Evolutionary conservation across 129 eudicot species (phyloP).

Genomic region (Apium graveolens): DNA sequence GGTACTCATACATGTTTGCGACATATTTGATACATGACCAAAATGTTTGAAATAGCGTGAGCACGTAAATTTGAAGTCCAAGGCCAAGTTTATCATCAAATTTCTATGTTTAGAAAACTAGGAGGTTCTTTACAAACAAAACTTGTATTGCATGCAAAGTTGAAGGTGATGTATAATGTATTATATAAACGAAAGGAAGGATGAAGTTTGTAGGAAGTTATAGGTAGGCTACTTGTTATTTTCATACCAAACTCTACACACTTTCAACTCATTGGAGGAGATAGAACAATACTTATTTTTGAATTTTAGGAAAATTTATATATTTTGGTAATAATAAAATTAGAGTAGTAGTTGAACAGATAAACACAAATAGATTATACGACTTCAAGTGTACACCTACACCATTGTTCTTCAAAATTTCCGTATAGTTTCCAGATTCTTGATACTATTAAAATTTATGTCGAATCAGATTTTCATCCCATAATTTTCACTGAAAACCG

Average conservation of each 20-base stretch:
- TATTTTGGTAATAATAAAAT: neutral
- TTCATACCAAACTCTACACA: neutral
- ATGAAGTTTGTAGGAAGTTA: neutral
- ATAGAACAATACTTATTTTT: no score
- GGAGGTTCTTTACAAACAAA: neutral
- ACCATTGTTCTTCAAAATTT: neutral
- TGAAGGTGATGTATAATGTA: neutral
- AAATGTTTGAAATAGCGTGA: neutral
- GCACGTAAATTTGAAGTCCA: neutral
- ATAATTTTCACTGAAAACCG: no score
- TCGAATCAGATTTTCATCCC: neutral
- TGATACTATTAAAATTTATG: neutral
- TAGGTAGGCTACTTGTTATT: slow-evolving; percentile 4
- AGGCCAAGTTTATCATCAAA: neutral
- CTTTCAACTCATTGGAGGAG: neutral
- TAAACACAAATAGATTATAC: neutral
- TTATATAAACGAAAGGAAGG: neutral
- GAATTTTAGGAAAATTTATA: no score
- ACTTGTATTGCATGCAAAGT: neutral
- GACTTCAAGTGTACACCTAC: no score
- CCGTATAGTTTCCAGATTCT: neutral
- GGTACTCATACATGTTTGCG: no score
- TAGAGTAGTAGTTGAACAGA: neutral
- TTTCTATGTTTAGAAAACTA: neutral
- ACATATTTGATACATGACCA: neutral